phyloP scores from a whole-genome alignment of 2,329 filamentous ascomycete species.

The Fusarium transvaalense region DNA sequence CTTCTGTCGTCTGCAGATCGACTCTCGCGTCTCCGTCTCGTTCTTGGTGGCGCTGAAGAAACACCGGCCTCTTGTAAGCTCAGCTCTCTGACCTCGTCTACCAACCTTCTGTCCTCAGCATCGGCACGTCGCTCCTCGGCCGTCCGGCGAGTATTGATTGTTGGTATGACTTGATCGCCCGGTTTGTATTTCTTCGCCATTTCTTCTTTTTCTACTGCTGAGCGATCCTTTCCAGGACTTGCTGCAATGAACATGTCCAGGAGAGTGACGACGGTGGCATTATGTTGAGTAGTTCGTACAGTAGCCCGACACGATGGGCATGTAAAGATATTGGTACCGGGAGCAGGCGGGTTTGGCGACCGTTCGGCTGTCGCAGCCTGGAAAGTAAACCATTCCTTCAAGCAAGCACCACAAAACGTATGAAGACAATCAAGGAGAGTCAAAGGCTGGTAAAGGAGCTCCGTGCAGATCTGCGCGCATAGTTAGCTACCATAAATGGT shows the following conservation, averaged over 20 bases:
- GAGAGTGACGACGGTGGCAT: conserved; percentile 89
- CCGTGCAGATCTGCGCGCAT: conserved; percentile 85
- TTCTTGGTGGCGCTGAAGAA: conserved; percentile 52
- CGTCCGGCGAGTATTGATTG: conserved; percentile 64
- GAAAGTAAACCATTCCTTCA: conserved; percentile 95
- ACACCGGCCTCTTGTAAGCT: conserved; percentile 78
- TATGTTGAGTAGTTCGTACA: conserved; percentile 88
- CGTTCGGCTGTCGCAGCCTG: conserved; percentile 73
- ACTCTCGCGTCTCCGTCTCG: conserved; percentile 51
- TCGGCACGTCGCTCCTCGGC: conserved; percentile 67
- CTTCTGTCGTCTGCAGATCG: conserved; percentile 52
- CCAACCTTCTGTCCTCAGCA: conserved; percentile 75
- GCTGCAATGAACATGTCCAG: conserved; percentile 88
- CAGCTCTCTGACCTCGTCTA: conserved; percentile 78
- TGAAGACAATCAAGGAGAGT: conserved; percentile 94
- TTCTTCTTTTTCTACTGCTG: conserved; percentile 79
- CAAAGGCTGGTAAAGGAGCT: conserved; percentile 90
- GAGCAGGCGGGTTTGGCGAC: conserved; percentile 62
- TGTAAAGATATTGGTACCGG: conserved; percentile 73
- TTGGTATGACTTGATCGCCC: conserved; percentile 83
- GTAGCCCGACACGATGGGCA: conserved; percentile 92
- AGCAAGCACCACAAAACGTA: conserved; percentile 94
- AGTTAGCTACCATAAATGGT: conserved; percentile 29
- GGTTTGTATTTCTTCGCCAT: conserved; percentile 81
- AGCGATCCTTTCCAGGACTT: conserved; percentile 80